Conservation (phyloP, 2,329 filamentous ascomycete genomes). For the Fusarium devonianum region DNA sequence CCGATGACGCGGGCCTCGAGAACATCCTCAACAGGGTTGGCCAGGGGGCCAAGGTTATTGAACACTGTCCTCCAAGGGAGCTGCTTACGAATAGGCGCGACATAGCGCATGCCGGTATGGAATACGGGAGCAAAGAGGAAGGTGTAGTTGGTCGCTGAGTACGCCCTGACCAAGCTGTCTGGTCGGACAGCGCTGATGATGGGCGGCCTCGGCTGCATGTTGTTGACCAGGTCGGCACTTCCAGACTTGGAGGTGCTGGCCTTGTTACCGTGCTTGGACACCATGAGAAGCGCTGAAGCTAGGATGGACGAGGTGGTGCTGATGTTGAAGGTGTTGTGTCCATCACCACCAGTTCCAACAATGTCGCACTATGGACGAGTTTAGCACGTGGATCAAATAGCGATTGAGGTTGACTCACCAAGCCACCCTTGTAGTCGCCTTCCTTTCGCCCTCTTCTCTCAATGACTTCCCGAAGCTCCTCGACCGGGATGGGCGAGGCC, state of each 20-base stretch:
- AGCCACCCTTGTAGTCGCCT: constrained; percentile 80
- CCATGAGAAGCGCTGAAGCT: constrained; percentile 81
- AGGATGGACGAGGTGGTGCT: constrained; percentile 94
- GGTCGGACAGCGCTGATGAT: constrained; percentile 78
- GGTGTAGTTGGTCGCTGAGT: constrained; percentile 84
- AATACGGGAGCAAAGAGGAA: constrained; percentile 97
- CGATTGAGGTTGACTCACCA: constrained; percentile 63
- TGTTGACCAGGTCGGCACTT: constrained; percentile 87
- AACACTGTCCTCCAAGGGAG: constrained; percentile 96
- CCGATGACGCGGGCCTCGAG: constrained; percentile 94
- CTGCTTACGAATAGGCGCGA: constrained; percentile 83
- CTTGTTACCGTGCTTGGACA: constrained; percentile 95
- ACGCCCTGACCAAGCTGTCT: constrained; percentile 73
- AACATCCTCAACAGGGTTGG: constrained; percentile 84
- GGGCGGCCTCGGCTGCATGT: constrained; percentile 75
- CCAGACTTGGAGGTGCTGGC: constrained; percentile 95
- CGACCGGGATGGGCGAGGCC: constrained; percentile 73
- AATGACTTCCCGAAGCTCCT: constrained; percentile 67
- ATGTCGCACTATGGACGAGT: constrained; percentile 73
- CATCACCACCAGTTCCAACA: constrained; percentile 95
- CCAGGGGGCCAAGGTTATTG: constrained; percentile 91
- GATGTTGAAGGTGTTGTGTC: constrained; percentile 98
- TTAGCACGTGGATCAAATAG: background rate
- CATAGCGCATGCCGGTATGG: constrained; percentile 92
- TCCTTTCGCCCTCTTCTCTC: constrained; percentile 67